Conservation (phyloP, 164 flowering plant genomes). For the Nymphaea colorata region DNA sequence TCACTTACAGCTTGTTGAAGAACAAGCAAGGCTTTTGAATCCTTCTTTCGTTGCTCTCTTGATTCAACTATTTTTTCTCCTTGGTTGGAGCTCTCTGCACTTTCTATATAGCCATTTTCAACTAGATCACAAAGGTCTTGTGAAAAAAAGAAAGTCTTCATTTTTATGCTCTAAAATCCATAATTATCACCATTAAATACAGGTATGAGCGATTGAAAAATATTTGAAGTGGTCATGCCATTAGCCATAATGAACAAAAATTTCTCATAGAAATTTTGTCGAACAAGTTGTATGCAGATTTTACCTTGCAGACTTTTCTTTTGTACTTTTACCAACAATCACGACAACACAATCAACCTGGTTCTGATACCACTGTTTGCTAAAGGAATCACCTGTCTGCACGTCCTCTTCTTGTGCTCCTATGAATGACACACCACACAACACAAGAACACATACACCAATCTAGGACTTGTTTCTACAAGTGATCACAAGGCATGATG, state of each 20-base stretch:
- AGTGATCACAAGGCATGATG: no score
- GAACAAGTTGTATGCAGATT: no score
- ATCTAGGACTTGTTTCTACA: no score
- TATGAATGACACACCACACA: no score
- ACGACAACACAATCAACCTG: no score
- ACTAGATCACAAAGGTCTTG: not conserved
- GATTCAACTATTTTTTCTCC: not conserved
- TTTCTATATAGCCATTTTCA: not conserved
- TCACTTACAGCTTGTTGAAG: slow-evolving; percentile 1
- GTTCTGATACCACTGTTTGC: no score
- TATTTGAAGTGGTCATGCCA: not conserved
- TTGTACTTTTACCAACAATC: no score
- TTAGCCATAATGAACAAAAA: not conserved
- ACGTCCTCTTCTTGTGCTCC: no score
- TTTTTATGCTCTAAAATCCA: not conserved
- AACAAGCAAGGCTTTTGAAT: not conserved
- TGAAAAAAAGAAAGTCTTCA: not conserved
- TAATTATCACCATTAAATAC: not conserved
- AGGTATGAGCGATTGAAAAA: not conserved
- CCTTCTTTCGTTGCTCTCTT: not conserved
- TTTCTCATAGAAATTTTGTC: no score
- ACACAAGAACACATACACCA: no score
- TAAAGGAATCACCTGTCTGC: no score
- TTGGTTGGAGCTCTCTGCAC: not conserved
- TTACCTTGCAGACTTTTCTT: no score